Evolutionary conservation across 345 rosid species (phyloP).

Genomic region (Syzygium oleosum): DNA sequence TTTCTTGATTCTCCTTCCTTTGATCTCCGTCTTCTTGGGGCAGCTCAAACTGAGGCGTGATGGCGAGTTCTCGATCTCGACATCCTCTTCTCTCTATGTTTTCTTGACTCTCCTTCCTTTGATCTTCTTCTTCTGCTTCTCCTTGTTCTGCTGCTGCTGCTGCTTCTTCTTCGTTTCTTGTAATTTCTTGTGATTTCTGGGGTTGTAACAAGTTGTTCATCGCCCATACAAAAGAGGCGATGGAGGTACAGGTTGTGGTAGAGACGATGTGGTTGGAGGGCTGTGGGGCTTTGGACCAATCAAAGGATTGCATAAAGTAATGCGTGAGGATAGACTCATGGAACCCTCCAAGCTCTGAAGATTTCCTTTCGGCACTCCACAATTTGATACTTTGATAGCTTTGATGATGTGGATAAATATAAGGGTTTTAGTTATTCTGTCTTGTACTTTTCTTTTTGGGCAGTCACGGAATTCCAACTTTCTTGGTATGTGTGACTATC

Average conservation of each 20-base stretch:
- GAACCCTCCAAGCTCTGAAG: neutral
- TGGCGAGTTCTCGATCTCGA: neutral
- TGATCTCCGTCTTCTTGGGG: neutral
- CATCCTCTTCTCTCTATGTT: neutral
- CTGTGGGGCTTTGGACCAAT: slow-evolving; percentile 24
- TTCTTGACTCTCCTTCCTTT: neutral
- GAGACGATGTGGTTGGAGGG: slow-evolving; percentile 3
- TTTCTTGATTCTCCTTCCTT: neutral
- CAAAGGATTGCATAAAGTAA: neutral
- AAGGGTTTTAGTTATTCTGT: neutral
- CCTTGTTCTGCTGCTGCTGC: neutral
- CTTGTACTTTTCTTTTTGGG: neutral
- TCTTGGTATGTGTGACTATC: neutral
- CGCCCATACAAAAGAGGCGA: slow-evolving; percentile 41
- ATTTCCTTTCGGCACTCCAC: neutral
- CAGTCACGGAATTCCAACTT: neutral
- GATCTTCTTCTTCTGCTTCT: neutral
- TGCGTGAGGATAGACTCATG: neutral
- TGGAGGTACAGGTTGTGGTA: neutral
- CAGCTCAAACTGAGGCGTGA: neutral
- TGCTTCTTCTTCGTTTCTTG: slow-evolving; percentile 3
- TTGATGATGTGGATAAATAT: neutral
- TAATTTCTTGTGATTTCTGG: neutral
- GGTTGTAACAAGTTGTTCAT: slow-evolving; percentile 25
- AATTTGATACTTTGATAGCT: neutral